phyloP scores from a whole-genome alignment of 345 rosid genomes.

The Capsella bursapastoris region DNA sequence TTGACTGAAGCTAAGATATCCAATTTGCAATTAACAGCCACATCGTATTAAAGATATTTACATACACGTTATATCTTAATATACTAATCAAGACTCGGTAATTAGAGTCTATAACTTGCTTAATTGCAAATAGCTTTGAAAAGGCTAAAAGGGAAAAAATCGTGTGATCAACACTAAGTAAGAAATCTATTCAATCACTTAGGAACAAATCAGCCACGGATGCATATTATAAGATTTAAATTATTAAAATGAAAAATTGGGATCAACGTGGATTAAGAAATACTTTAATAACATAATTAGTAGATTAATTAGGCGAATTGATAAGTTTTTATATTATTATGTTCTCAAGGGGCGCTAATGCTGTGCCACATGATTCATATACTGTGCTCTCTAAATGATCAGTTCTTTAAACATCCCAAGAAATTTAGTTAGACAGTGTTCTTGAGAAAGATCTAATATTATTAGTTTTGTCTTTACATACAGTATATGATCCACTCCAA shows the following conservation, averaged over 20 bases:
- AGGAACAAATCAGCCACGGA: constrained; percentile 22
- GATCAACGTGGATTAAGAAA: constrained; percentile 23
- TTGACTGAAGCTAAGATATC: background rate
- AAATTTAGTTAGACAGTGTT: too few relatives aligned
- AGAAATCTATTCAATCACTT: constrained; percentile 1
- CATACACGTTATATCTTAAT: background rate
- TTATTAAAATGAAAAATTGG: background rate
- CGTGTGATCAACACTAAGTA: background rate
- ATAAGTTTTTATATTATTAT: background rate
- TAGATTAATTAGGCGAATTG: background rate
- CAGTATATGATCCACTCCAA: too few relatives aligned
- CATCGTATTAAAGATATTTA: background rate
- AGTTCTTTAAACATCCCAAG: too few relatives aligned
- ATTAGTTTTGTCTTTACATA: too few relatives aligned
- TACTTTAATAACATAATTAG: background rate
- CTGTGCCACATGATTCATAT: background rate
- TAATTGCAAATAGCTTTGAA: background rate
- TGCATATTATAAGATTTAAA: background rate
- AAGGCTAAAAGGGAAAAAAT: background rate
- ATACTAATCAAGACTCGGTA: background rate
- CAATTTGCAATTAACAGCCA: background rate
- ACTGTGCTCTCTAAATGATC: too few relatives aligned
- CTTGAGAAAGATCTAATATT: too few relatives aligned
- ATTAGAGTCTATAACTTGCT: background rate
- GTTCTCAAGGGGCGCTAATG: background rate